Conservation (phyloP, 2,329 filamentous ascomycete genomes). For the Pestalotiopsis sp. region DNA sequence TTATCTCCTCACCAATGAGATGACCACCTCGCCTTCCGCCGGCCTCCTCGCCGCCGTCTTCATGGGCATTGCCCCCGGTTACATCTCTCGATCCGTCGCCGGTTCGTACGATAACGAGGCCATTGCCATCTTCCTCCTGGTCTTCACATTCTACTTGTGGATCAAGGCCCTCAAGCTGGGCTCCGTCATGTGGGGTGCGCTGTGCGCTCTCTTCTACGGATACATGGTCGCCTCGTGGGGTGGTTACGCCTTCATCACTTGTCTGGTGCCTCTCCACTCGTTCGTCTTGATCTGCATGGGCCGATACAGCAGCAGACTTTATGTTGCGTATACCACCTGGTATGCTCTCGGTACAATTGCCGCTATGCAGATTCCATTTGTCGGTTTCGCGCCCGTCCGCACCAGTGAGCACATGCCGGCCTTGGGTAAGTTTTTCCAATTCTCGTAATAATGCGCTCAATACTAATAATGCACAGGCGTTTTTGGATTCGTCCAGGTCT, state of each 20-base stretch:
- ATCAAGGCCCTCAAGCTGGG: slow-evolving; percentile 97
- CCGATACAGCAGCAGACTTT: slow-evolving; percentile 87
- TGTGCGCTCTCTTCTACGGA: slow-evolving; percentile 95
- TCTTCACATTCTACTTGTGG: slow-evolving; percentile 99
- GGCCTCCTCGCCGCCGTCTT: slow-evolving; percentile 92
- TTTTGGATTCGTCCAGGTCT: slow-evolving; percentile 91
- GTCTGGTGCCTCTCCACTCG: slow-evolving; percentile 88
- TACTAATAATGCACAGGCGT: slow-evolving; percentile 60
- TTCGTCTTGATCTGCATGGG: slow-evolving; percentile 97
- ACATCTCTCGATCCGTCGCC: slow-evolving; percentile 96
- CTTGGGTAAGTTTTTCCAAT: slow-evolving; percentile 62
- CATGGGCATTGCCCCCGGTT: slow-evolving; percentile 96
- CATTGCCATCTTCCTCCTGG: slow-evolving; percentile 97
- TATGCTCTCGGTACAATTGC: slow-evolving; percentile 93
- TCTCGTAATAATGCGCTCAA: background rate
- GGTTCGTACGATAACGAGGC: slow-evolving; percentile 99
- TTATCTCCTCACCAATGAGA: slow-evolving; percentile 95
- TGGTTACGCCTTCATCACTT: slow-evolving; percentile 99
- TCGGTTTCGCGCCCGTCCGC: slow-evolving; percentile 93
- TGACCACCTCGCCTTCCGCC: slow-evolving; percentile 92
- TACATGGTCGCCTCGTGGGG: slow-evolving; percentile 99
- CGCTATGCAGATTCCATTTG: slow-evolving; percentile 99
- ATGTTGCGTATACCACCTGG: slow-evolving; percentile 98
- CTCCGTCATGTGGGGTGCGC: slow-evolving; percentile 92
- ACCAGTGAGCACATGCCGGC: slow-evolving; percentile 99